phyloP scores from a whole-genome alignment of 1,284 basidiomycete species.

The Tylopilus orsonianus region DNA sequence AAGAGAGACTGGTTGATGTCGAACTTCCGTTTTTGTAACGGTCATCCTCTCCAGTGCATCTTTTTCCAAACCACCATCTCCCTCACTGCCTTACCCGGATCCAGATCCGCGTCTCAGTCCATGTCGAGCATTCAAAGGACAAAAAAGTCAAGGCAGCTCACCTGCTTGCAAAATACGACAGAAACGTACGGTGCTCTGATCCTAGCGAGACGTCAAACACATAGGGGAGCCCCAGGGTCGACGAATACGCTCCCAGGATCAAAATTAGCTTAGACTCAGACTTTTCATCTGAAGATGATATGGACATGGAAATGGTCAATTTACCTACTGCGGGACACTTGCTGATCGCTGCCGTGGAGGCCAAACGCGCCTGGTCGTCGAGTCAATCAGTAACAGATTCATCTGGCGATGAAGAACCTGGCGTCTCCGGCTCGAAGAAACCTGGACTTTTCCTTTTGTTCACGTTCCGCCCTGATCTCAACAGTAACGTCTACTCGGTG shows the following conservation, averaged over 20 bases:
- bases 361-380: constrained; percentile 51
- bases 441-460: constrained; percentile 9
- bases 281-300: constrained; percentile 31
- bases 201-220: constrained; percentile 33
- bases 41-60: no score
- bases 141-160: constrained; percentile 26
- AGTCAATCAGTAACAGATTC: constrained; percentile 50
- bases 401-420: constrained; percentile 44
- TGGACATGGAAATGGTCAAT: constrained; percentile 21
- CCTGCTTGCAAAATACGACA: constrained; percentile 8
- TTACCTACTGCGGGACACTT: constrained; percentile 6
- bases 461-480: constrained; percentile 21
- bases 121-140: constrained; percentile 8
- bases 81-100: constrained; percentile 8
- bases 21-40: no score
- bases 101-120: constrained; percentile 1
- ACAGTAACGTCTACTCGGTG: constrained; percentile 14
- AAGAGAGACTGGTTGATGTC: constrained; percentile 11
- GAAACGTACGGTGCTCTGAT: constrained; percentile 37
- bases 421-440: constrained; percentile 9
- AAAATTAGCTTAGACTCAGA: constrained; percentile 36
- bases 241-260: constrained; percentile 30
- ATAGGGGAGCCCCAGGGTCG: constrained; percentile 35
- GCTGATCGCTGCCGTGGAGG: constrained; percentile 11
- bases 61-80: neutral